These are phyloP conservation scores for Pythium biforme DNA, from an alignment of 352 stramenopile genomes.

Conservation along the genomic window DNA sequence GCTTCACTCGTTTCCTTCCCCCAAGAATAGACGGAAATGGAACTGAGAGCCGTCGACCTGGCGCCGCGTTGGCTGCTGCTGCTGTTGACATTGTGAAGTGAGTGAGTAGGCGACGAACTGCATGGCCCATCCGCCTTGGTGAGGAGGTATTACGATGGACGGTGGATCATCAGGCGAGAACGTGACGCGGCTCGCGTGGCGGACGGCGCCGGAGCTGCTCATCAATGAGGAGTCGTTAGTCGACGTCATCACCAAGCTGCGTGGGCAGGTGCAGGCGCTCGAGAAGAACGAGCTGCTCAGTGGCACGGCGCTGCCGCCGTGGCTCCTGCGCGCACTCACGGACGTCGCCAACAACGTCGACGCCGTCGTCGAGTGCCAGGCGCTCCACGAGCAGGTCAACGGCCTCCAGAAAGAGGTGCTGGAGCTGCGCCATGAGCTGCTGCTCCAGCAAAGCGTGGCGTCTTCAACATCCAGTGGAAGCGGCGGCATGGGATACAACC, in stretches of 20 bases:
- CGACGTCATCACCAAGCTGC: constrained; percentile 72
- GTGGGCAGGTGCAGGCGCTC: constrained; percentile 56
- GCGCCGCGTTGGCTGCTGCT: too few species aligned
- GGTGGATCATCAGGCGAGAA: constrained; percentile 32
- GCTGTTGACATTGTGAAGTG: not conserved
- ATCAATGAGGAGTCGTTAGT: constrained; percentile 80
- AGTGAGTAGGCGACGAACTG: not conserved
- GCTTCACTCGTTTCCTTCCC: too few species aligned
- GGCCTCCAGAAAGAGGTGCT: constrained; percentile 79
- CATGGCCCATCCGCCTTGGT: not conserved
- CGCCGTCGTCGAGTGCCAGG: constrained; percentile 75
- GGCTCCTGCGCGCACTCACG: constrained; percentile 68
- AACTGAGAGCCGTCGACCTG: too few species aligned
- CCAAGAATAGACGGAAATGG: too few species aligned
- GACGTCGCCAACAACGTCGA: constrained; percentile 84
- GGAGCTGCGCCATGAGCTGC: constrained; percentile 73
- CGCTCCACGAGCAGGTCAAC: constrained; percentile 67
- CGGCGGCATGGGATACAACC: constrained; percentile 31
- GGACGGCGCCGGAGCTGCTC: constrained; percentile 63
- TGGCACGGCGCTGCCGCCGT: constrained; percentile 58
- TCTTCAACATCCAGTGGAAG: not conserved
- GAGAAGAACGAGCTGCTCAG: constrained; percentile 80
- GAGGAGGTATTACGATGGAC: constrained; percentile 27
- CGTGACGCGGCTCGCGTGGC: constrained; percentile 56
- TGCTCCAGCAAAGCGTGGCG: constrained; percentile 54